These are phyloP conservation scores for Aureobasidium subglaciale DNA, from an alignment of 2,329 filamentous ascomycete genomes.

Conservation along the genomic window DNA sequence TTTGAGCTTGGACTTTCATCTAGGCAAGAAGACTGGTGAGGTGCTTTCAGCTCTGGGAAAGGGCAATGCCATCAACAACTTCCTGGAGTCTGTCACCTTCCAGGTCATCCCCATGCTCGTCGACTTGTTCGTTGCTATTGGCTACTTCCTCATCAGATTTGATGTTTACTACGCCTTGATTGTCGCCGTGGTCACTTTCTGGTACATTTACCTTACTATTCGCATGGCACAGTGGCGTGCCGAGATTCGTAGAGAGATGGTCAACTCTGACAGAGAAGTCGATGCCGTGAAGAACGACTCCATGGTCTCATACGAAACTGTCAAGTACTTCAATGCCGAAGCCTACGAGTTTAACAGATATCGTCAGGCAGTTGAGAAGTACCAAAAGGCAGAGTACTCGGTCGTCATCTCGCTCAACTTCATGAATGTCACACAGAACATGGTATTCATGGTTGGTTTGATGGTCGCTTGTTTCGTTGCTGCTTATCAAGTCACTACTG, in stretches of 20 bases:
- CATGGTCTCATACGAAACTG: conserved; percentile 91
- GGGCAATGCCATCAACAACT: conserved; percentile 90
- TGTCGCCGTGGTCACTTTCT: conserved; percentile 84
- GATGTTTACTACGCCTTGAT: conserved; percentile 88
- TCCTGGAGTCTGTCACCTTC: conserved; percentile 93
- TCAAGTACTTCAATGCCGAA: conserved; percentile 59
- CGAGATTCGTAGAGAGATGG: conserved; percentile 86
- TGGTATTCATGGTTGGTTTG: conserved; percentile 57
- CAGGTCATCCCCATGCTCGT: conserved; percentile 92
- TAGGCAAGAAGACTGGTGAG: conserved; percentile 94
- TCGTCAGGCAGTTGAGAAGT: conserved; percentile 48
- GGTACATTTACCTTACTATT: conserved; percentile 93
- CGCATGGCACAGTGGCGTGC: conserved; percentile 91
- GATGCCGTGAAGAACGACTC: conserved; percentile 99
- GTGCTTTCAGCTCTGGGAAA: conserved; percentile 94
- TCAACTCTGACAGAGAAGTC: conserved; percentile 88
- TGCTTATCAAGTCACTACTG: conserved; percentile 61
- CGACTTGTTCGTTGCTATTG: conserved; percentile 78
- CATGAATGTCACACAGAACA: conserved; percentile 56
- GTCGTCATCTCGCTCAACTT: conserved; percentile 51
- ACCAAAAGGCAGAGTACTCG: conserved; percentile 51
- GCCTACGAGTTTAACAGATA: conserved; percentile 53
- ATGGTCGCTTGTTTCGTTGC: conserved; percentile 64
- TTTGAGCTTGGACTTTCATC: conserved; percentile 90
- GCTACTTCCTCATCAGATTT: conserved; percentile 69